These are phyloP conservation scores for Diaporthe helianthi DNA, from an alignment of 2,329 filamentous ascomycete genomes.

Conservation along the genomic window DNA sequence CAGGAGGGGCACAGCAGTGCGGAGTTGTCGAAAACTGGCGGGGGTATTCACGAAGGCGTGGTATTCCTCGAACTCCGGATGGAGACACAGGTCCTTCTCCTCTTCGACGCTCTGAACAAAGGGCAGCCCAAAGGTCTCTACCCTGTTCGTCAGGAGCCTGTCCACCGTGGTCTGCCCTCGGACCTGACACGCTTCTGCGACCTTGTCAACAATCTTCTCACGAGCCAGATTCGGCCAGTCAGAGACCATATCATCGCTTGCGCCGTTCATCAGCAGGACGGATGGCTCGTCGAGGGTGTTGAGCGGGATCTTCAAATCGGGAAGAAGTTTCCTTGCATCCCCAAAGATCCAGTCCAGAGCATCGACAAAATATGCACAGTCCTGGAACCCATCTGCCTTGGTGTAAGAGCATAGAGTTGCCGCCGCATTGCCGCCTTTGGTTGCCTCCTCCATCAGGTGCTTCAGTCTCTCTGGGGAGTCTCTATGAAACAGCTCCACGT, in stretches of 20 bases:
- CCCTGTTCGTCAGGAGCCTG: not conserved
- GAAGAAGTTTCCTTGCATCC: conserved; percentile 40
- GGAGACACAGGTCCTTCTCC: conserved; percentile 50
- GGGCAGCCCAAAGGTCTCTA: conserved; percentile 42
- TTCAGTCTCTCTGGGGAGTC: conserved; percentile 46
- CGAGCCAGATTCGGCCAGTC: conserved; percentile 9
- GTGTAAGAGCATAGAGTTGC: conserved; percentile 48
- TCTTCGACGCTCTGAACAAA: conserved; percentile 45
- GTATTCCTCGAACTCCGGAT: conserved; percentile 50
- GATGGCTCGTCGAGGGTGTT: conserved; percentile 58
- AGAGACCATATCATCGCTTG: not conserved
- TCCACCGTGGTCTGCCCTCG: not conserved
- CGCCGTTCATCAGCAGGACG: conserved; percentile 45
- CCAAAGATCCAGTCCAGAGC: conserved; percentile 42
- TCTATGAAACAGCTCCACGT: conserved; percentile 50
- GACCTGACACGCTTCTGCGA: conserved; percentile 2
- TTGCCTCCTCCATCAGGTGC: conserved; percentile 40
- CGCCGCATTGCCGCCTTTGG: conserved; percentile 41
- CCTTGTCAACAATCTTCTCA: conserved; percentile 41
- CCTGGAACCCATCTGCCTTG: conserved; percentile 45
- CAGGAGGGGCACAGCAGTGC: conserved; percentile 9
- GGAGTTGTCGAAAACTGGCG: conserved; percentile 44
- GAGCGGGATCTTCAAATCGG: conserved; percentile 51
- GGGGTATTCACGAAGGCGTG: conserved; percentile 57
- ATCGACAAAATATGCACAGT: conserved; percentile 43